A percentile compares a stretch with the other conserved stretches of the same genome.
Conservation (phyloP, 441 rosid genomes). For the Sinapis alba region DNA sequence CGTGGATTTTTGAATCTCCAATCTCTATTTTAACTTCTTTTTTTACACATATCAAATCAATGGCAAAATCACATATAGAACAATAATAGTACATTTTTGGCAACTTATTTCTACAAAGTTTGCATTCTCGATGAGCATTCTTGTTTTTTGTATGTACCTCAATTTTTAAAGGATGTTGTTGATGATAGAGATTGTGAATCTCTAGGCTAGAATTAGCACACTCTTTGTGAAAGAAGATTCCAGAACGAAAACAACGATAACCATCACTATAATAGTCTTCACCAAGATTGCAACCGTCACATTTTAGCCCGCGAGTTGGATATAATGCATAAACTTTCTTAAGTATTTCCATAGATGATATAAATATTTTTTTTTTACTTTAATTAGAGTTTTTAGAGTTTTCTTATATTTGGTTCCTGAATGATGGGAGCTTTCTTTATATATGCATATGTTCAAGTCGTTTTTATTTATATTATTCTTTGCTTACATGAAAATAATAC, state of each 20-base stretch:
- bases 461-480: background rate
- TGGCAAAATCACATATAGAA: slow-evolving; percentile 13
- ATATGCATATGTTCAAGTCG: background rate
- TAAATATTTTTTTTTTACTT: background rate
- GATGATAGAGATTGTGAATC: slow-evolving; percentile 3
- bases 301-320: background rate
- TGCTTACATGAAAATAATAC: background rate
- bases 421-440: background rate
- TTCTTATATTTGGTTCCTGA: background rate
- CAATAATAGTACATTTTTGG: slow-evolving; percentile 17
- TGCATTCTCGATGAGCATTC: background rate
- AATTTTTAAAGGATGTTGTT: slow-evolving; percentile 8
- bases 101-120: slow-evolving; percentile 22
- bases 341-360: background rate
- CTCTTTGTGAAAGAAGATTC: slow-evolving; percentile 7
- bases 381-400: background rate
- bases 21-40: background rate
- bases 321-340: background rate
- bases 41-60: slow-evolving; percentile 23
- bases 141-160: background rate
- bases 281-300: slow-evolving; percentile 1
- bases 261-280: background rate
- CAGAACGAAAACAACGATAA: slow-evolving; percentile 2
- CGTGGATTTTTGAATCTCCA: background rate
- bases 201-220: background rate